A percentile compares a stretch with the other conserved stretches of the same genome.
Conservation (phyloP, 352 stramenopile genomes). For the Pythium rhizo-oryzae region DNA sequence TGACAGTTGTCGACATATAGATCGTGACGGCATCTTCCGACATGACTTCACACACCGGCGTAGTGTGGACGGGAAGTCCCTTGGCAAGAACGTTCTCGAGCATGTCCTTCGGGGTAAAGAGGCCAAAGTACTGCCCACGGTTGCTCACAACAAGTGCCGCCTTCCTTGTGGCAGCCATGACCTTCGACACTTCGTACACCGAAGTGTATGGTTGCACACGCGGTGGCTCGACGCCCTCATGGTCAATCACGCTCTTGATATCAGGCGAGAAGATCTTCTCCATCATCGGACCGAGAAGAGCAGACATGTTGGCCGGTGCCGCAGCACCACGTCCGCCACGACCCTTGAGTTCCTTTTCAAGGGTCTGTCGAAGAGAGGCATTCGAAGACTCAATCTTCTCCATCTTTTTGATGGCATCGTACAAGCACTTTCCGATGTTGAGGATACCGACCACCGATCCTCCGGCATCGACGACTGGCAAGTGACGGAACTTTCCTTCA, state of each 20-base stretch:
- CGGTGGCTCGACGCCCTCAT: constrained; percentile 75
- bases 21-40: constrained; percentile 76
- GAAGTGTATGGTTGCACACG: constrained; percentile 89
- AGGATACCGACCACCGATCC: constrained; percentile 95
- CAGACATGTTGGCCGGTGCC: constrained; percentile 40
- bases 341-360: constrained; percentile 79
- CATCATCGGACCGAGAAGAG: constrained; percentile 85
- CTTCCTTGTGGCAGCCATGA: constrained; percentile 95
- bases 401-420: constrained; percentile 98
- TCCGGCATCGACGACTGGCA: constrained; percentile 80
- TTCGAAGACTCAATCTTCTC: constrained; percentile 91
- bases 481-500: constrained; percentile 87
- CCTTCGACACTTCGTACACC: constrained; percentile 91
- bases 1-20: constrained; percentile 68
- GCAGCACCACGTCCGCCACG: constrained; percentile 36
- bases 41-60: constrained; percentile 93
- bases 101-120: constrained; percentile 99
- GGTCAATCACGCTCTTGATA: constrained; percentile 83
- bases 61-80: constrained; percentile 91
- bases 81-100: constrained; percentile 95
- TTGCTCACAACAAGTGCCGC: constrained; percentile 95
- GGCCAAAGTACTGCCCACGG: constrained; percentile 91
- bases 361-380: constrained; percentile 64
- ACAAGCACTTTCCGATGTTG: constrained; percentile 98
- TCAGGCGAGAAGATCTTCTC: constrained; percentile 89